Evolutionary conservation across 2,329 filamentous ascomycete species (phyloP).

Genomic region (Sphaerostilbella broomeana): DNA sequence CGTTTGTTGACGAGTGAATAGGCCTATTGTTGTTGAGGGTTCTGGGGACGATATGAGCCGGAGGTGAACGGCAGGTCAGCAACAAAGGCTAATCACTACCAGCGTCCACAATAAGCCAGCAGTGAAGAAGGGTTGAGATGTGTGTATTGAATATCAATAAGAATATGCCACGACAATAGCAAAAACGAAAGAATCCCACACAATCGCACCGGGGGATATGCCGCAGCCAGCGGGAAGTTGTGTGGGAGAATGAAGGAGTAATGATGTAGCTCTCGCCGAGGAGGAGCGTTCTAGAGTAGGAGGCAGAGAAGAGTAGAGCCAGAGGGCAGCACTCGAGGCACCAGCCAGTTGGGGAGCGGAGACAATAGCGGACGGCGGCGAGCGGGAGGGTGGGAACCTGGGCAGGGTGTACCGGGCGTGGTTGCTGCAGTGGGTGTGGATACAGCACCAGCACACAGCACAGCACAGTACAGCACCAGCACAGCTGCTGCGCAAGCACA

Average conservation of each 20-base stretch:
- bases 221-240: conserved; percentile 10
- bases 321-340: conserved; percentile 18
- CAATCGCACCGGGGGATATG: conserved; percentile 9
- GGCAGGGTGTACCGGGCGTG: conserved; percentile 3
- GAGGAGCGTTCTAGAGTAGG: conserved; percentile 9
- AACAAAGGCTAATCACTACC: conserved; percentile 17
- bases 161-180: conserved; percentile 17
- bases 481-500: background rate
- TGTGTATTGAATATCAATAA: conserved; percentile 17
- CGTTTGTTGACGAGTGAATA: conserved; percentile 4
- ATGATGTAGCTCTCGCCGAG: conserved; percentile 23
- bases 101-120: conserved; percentile 18
- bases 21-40: conserved; percentile 2
- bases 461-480: background rate
- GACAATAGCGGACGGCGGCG: conserved; percentile 26
- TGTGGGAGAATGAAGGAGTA: conserved; percentile 12
- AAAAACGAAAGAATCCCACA: conserved; percentile 7
- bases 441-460: background rate
- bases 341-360: conserved; percentile 25
- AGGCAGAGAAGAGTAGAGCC: conserved; percentile 20
- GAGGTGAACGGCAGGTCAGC: conserved; percentile 4
- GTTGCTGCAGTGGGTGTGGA: background rate
- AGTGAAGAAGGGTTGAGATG: conserved; percentile 15
- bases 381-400: conserved; percentile 21
- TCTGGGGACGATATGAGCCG: too few relatives aligned